These are phyloP conservation scores for Colletotrichum liaoningense DNA, from an alignment of 2,329 filamentous ascomycete genomes.

Conservation along the genomic window DNA sequence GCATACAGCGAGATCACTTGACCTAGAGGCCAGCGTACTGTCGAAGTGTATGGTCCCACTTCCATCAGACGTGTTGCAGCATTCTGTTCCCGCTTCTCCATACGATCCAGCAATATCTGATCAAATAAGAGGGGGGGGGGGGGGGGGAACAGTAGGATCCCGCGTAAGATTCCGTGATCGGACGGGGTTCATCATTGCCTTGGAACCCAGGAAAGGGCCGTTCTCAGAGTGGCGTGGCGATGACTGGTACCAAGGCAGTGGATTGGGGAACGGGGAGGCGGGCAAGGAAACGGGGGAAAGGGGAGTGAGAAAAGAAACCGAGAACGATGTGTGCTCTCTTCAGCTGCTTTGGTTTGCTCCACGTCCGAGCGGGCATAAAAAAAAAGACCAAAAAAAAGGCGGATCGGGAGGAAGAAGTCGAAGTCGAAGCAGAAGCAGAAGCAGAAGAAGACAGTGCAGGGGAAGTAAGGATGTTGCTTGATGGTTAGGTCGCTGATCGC, in stretches of 20 bases:
- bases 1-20: conserved; percentile 23
- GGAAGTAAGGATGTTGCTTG: conserved; percentile 3
- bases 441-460: neutral
- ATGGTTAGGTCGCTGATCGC: neutral
- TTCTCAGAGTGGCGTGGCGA: neutral
- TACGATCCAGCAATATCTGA: conserved; percentile 16
- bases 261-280: neutral
- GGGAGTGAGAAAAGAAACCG: neutral
- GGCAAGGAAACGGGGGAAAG: neutral
- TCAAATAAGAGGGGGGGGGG: conserved; percentile 19
- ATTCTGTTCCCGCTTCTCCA: conserved; percentile 9
- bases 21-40: neutral
- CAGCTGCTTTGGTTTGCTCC: neutral
- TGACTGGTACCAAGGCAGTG: conserved; percentile 3
- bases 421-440: neutral
- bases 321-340: neutral
- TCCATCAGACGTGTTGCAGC: neutral
- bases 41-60: neutral
- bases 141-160: neutral
- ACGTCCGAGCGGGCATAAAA: conserved; percentile 15
- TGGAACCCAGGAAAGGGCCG: neutral
- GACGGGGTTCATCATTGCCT: neutral
- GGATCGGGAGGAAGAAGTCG: neutral
- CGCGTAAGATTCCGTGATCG: neutral
- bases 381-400: neutral